Percentiles rank a stretch among this genome's conserved stretches.
Conservation (phyloP, 1,284 basidiomycete species). For the Taiwanofungus camphoratus region DNA sequence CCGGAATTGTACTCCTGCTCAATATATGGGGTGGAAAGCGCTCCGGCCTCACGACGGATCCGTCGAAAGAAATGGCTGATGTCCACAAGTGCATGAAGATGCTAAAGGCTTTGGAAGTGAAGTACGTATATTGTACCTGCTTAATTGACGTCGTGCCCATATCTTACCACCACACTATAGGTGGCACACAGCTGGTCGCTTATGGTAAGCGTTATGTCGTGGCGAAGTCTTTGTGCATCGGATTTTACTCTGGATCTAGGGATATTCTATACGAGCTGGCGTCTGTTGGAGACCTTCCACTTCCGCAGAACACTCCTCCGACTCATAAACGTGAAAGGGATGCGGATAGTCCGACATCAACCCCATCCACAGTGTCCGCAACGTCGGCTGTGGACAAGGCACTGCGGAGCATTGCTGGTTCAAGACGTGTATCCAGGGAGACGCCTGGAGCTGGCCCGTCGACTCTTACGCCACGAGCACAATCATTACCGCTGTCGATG, state of each 20-base stretch:
- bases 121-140: conserved; percentile 26
- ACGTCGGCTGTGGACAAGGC: conserved; percentile 8
- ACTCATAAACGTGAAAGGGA: conserved; percentile 60
- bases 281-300: conserved; percentile 57
- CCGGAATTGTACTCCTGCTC: conserved; percentile 64
- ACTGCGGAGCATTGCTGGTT: conserved; percentile 28
- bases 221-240: not conserved
- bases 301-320: conserved; percentile 45
- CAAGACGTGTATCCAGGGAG: conserved; percentile 26
- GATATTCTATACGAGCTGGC: conserved; percentile 67
- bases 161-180: too few species aligned
- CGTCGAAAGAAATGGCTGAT: conserved; percentile 61
- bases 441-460: conserved; percentile 1
- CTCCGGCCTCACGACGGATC: conserved; percentile 48
- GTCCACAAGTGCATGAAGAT: conserved; percentile 67
- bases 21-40: conserved; percentile 71
- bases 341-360: conserved; percentile 35
- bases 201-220: conserved; percentile 30
- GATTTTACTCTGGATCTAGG: conserved; percentile 29
- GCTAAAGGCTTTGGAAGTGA: conserved; percentile 45
- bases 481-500: not conserved
- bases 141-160: conserved; percentile 1
- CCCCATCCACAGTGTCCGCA: not conserved
- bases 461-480: not conserved
- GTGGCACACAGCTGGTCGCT: conserved; percentile 43